phyloP scores from a whole-genome alignment of 2,329 filamentous ascomycete species.

The Sporothrix pseudoabietina region DNA sequence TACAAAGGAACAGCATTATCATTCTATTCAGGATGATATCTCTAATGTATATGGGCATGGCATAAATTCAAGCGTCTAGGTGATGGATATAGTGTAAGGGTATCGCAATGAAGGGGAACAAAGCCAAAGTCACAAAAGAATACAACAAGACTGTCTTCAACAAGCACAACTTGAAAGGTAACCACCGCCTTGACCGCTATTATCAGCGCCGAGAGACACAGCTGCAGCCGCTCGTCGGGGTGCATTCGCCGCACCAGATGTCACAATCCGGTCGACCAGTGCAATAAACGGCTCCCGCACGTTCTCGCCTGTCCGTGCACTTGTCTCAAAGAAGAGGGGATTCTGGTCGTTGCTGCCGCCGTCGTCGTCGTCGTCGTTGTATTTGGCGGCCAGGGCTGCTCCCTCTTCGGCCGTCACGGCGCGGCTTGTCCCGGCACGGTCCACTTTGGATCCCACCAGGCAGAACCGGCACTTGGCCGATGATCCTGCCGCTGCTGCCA shows the following conservation, averaged over 20 bases:
- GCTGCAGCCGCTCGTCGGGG: conserved; percentile 37
- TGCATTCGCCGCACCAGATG: conserved; percentile 14
- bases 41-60: neutral
- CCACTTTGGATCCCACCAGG: conserved; percentile 55
- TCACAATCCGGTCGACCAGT: conserved; percentile 53
- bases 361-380: conserved; percentile 38
- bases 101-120: conserved; percentile 12
- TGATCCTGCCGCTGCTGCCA: conserved; percentile 32
- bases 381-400: conserved; percentile 48
- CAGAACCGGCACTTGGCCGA: conserved; percentile 30
- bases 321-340: conserved; percentile 56
- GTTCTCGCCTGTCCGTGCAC: conserved; percentile 56
- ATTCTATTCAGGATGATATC: neutral
- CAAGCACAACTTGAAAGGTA: conserved; percentile 37
- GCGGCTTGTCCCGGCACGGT: conserved; percentile 48
- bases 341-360: neutral
- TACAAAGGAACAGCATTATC: neutral
- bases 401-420: conserved; percentile 54
- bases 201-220: conserved; percentile 42
- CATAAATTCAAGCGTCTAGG: neutral
- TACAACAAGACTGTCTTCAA: conserved; percentile 25
- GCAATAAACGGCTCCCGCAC: conserved; percentile 55
- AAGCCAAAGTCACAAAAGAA: neutral
- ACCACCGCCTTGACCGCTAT: conserved; percentile 16
- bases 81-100: neutral